These are phyloP conservation scores for Leucocoprinus birnbaumii DNA, from an alignment of 768 basidiomycete genomes.

Conservation along the genomic window DNA sequence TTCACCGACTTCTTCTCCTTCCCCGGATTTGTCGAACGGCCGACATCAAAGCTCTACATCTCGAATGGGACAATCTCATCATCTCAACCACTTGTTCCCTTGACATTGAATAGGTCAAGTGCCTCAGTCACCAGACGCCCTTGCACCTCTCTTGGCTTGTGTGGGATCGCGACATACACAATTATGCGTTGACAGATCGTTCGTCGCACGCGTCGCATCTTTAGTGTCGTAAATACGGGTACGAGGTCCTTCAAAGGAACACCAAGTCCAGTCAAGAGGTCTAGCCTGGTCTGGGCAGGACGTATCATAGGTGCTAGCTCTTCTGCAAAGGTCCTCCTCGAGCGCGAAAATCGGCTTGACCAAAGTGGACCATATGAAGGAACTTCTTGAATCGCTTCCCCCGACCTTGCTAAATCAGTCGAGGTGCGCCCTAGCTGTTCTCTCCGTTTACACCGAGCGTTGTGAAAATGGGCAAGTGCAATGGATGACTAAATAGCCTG, in stretches of 20 bases:
- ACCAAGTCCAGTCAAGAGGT: neutral
- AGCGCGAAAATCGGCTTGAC: neutral
- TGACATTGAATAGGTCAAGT: neutral
- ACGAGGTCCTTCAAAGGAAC: neutral
- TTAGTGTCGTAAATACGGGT: neutral
- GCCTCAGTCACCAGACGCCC: neutral
- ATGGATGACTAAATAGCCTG: neutral
- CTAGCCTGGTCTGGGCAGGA: neutral
- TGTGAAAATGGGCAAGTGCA: neutral
- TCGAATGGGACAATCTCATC: conserved; percentile 1
- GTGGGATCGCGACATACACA: neutral
- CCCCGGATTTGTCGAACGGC: conserved; percentile 4
- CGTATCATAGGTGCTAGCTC: too few relatives aligned
- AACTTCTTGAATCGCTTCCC: neutral
- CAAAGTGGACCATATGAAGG: conserved; percentile 2
- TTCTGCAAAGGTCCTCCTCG: neutral
- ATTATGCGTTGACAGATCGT: neutral
- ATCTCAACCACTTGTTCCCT: neutral
- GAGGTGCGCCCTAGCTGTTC: neutral
- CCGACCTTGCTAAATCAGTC: conserved; percentile 5
- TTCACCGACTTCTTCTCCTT: neutral
- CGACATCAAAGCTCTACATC: neutral
- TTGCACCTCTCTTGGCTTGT: neutral
- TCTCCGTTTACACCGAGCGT: neutral
- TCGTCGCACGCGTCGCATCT: neutral